These are phyloP conservation scores for Aspergillus quadrilineatus DNA, from an alignment of 2,329 filamentous ascomycete species.

Conservation along the genomic window DNA sequence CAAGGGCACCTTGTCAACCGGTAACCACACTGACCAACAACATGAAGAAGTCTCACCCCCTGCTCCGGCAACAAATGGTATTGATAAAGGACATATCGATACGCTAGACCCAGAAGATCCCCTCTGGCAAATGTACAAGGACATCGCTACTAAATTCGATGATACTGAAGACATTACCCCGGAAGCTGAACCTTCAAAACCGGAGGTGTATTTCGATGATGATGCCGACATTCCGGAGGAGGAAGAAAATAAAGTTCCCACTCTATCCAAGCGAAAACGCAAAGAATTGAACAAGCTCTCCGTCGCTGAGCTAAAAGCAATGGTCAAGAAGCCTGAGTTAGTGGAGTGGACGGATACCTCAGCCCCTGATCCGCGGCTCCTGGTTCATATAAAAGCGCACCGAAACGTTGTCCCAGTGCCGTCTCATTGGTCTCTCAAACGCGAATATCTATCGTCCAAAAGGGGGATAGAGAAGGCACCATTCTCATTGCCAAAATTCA, in stretches of 20 bases:
- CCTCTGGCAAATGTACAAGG: slow-evolving; percentile 78
- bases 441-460: slow-evolving; percentile 96
- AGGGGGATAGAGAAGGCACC: slow-evolving; percentile 93
- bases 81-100: slow-evolving; percentile 49
- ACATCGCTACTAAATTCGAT: slow-evolving; percentile 78
- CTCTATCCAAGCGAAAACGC: slow-evolving; percentile 89
- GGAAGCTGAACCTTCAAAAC: slow-evolving; percentile 70
- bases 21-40: slow-evolving; percentile 10
- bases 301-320: slow-evolving; percentile 89
- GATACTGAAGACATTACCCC: slow-evolving; percentile 62
- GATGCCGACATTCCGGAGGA: slow-evolving; percentile 85
- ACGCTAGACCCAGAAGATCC: slow-evolving; percentile 68
- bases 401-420: slow-evolving; percentile 95
- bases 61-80: slow-evolving; percentile 25
- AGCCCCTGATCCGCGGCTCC: slow-evolving; percentile 79
- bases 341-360: slow-evolving; percentile 98
- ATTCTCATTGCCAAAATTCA: slow-evolving; percentile 92
- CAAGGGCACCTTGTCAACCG: slow-evolving; percentile 30
- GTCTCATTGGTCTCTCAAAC: slow-evolving; percentile 89
- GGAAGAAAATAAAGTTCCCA: slow-evolving; percentile 61
- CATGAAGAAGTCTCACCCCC: slow-evolving; percentile 14
- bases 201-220: slow-evolving; percentile 78
- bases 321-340: slow-evolving; percentile 86
- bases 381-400: slow-evolving; percentile 93
- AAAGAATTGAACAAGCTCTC: slow-evolving; percentile 91